These are phyloP conservation scores for Elsinoe ampelina DNA, from an alignment of 2,329 filamentous ascomycete genomes.

Conservation along the genomic window DNA sequence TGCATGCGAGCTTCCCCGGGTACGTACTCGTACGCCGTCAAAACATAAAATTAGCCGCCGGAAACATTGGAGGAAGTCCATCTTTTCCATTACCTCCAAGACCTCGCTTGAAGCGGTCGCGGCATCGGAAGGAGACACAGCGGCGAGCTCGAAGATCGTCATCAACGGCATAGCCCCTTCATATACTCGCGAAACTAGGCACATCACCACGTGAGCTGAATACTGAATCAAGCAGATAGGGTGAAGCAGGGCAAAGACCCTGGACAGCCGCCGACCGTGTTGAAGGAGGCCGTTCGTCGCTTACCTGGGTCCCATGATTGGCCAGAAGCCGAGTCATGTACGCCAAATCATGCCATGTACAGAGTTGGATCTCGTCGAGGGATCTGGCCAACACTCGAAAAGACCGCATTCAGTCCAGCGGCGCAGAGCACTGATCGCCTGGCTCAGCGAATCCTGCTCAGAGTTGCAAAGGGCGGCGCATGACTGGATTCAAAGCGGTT, in stretches of 20 bases:
- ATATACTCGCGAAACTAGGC: background rate
- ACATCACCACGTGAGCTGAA: conserved; percentile 10
- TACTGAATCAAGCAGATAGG: conserved; percentile 10
- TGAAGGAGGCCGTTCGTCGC: background rate
- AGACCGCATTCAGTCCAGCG: conserved; percentile 1
- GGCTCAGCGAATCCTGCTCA: background rate
- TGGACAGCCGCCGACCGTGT: conserved; percentile 1
- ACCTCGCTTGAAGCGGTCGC: background rate
- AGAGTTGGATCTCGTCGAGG: background rate
- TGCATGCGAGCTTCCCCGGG: conserved; percentile 6
- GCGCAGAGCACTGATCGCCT: conserved; percentile 9
- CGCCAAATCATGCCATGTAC: conserved; percentile 1
- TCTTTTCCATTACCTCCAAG: background rate
- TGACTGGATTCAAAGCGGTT: background rate
- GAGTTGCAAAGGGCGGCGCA: background rate
- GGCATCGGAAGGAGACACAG: background rate
- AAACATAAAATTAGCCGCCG: background rate
- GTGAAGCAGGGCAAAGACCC: background rate
- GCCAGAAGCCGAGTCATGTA: conserved; percentile 4
- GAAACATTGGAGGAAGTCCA: background rate
- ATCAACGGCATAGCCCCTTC: background rate
- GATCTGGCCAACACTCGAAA: conserved; percentile 4
- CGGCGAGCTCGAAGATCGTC: background rate
- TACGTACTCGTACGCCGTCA: conserved; percentile 10
- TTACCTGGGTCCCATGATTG: conserved; percentile 11